A percentile compares a stretch with the other conserved stretches of the same genome.
Conservation (phyloP, 129 eudicot genomes). For the Helianthus tuberosus region DNA sequence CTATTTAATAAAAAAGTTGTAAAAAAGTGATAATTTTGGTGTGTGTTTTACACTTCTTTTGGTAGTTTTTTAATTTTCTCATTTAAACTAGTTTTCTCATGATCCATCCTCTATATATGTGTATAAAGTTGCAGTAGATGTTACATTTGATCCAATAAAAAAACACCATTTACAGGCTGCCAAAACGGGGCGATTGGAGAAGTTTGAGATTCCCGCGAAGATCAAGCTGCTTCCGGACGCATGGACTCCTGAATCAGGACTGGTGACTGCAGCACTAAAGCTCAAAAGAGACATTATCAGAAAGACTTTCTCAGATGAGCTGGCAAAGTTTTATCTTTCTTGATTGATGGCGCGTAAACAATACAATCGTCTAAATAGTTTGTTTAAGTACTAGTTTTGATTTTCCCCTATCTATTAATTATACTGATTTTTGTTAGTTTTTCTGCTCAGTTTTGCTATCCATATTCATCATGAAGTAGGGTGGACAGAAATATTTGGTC, state of each 20-base stretch:
- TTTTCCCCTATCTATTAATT: constrained; percentile 15
- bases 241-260: constrained; percentile 98
- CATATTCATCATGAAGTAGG: constrained; percentile 10
- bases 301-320: constrained; percentile 66
- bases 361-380: constrained; percentile 7
- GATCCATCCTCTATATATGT: no score
- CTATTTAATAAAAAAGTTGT: no score
- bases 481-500: constrained; percentile 12
- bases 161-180: constrained; percentile 50
- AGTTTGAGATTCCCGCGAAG: constrained; percentile 86
- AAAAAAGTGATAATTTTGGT: no score
- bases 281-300: constrained; percentile 77
- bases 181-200: constrained; percentile 71
- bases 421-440: constrained; percentile 8
- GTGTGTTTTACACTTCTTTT: no score
- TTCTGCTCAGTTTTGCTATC: constrained; percentile 19
- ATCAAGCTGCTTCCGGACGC: constrained; percentile 79
- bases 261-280: constrained; percentile 95
- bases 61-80: no score
- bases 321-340: constrained; percentile 56
- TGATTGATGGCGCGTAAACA: constrained; percentile 23
- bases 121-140: not conserved
- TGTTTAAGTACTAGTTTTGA: constrained; percentile 29
- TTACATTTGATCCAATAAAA: constrained; percentile 6
- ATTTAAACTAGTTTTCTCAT: no score